Percentiles rank a stretch among this genome's conserved stretches.
Conservation (phyloP, 306 rosid species). For the Fragaria ananassa region DNA sequence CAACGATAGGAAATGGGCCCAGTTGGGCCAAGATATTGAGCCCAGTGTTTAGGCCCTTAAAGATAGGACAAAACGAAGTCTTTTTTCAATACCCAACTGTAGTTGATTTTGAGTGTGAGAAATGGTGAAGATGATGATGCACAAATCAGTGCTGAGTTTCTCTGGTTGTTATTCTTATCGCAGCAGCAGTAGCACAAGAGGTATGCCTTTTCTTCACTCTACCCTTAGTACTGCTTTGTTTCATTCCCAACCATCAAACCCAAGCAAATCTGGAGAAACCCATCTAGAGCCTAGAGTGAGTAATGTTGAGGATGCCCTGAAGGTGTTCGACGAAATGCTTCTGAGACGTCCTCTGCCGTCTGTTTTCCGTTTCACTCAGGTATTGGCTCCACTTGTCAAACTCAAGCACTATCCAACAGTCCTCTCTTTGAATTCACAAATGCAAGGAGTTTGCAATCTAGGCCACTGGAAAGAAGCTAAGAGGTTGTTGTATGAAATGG, state of each 20-base stretch:
- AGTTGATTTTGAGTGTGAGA: no score
- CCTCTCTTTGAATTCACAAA: not conserved
- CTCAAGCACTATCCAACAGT: conserved; percentile 12
- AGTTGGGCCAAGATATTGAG: not conserved
- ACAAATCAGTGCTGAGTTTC: not conserved
- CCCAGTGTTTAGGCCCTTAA: no score
- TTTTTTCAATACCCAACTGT: no score
- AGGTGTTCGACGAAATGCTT: conserved; percentile 31
- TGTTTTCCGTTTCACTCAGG: conserved; percentile 21
- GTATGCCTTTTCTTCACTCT: not conserved
- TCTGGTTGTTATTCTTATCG: not conserved
- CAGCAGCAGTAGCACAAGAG: not conserved
- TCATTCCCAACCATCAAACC: not conserved
- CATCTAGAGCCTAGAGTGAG: not conserved
- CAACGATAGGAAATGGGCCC: not conserved
- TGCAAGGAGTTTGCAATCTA: no score
- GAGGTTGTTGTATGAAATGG: no score
- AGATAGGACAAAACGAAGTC: no score
- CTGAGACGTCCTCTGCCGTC: conserved; percentile 18
- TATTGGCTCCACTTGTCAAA: conserved; percentile 19
- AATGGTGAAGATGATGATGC: not conserved
- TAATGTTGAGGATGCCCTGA: conserved; percentile 21
- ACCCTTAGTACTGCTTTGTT: not conserved
- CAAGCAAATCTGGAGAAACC: not conserved
- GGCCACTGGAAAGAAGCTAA: no score